Percentiles rank a stretch among this genome's conserved stretches.
Evolutionary conservation across 2,329 filamentous ascomycete species (phyloP).

Genomic region (Aspergillus ustus): DNA sequence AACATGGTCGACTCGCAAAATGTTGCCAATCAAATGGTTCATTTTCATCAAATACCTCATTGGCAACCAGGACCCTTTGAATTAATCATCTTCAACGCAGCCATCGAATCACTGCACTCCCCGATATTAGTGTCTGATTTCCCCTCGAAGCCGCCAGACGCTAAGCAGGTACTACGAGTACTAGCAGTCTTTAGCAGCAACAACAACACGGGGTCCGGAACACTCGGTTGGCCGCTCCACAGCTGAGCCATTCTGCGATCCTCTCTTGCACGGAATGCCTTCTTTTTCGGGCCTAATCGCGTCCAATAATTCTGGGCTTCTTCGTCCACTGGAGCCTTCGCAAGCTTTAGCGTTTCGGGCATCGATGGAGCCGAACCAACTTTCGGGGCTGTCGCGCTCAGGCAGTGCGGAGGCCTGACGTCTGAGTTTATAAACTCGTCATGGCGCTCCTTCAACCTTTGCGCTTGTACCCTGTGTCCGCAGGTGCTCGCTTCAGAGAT

Average conservation of each 20-base stretch:
- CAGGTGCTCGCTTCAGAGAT: conserved; percentile 6
- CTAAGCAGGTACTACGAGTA: neutral
- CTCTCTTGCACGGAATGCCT: neutral
- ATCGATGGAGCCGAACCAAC: neutral
- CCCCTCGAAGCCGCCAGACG: neutral
- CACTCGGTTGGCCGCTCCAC: neutral
- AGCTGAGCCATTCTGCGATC: neutral
- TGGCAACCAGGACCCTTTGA: neutral
- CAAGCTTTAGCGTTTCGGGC: neutral
- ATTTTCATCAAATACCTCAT: neutral
- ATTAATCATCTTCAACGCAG: neutral
- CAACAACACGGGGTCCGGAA: neutral
- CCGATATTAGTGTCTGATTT: neutral
- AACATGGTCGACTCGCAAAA: neutral
- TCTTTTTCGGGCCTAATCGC: neutral
- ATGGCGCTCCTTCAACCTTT: neutral
- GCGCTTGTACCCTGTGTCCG: neutral
- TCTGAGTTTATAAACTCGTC: neutral
- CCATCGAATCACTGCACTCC: neutral
- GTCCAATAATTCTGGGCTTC: neutral
- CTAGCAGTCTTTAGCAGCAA: too few species aligned
- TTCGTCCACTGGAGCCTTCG: neutral
- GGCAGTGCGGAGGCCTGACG: neutral
- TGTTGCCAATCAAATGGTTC: neutral
- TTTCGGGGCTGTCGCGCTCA: neutral